These are phyloP conservation scores for Kwoniella sp. DNA, from an alignment of 768 basidiomycete genomes.

Conservation along the genomic window DNA sequence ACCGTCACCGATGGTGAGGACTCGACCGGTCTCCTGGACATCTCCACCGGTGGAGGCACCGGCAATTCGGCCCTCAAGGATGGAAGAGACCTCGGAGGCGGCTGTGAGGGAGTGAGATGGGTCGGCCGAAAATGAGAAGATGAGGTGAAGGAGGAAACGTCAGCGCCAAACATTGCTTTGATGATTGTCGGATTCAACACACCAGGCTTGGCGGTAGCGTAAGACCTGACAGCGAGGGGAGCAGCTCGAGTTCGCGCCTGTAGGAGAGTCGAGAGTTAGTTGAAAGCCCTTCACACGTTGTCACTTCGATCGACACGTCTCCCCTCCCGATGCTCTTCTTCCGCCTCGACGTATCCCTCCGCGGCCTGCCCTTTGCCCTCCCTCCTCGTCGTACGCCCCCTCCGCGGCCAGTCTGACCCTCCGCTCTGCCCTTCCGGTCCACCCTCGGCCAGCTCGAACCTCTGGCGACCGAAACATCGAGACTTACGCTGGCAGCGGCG, in stretches of 20 bases:
- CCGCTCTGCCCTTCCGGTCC: not conserved
- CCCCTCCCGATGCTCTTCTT: not conserved
- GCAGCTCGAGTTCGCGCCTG: constrained; percentile 49
- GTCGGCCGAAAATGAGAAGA: constrained; percentile 9
- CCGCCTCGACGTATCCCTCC: not conserved
- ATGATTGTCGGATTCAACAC: constrained; percentile 48
- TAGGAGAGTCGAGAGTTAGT: too few species aligned
- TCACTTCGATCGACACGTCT: too few species aligned
- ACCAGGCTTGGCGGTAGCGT: constrained; percentile 99
- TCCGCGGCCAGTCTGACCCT: not conserved
- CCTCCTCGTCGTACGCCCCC: not conserved
- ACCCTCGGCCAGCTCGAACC: too few species aligned
- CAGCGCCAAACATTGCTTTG: not conserved
- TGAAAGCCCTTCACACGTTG: too few species aligned
- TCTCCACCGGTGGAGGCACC: constrained; percentile 85
- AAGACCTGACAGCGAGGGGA: constrained; percentile 54
- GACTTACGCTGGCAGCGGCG: constrained; percentile 40
- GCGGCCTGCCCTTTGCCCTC: not conserved
- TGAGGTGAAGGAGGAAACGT: not conserved
- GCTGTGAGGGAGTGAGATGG: constrained; percentile 55
- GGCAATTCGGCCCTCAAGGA: constrained; percentile 96
- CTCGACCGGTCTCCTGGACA: constrained; percentile 98
- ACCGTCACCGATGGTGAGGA: constrained; percentile 99
- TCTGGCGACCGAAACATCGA: too few species aligned
- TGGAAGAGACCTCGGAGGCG: constrained; percentile 98